Percentiles rank a stretch among this genome's conserved stretches.
These are phyloP conservation scores for Obba rivulosa DNA, from an alignment of 768 basidiomycete species.

Conservation along the genomic window DNA sequence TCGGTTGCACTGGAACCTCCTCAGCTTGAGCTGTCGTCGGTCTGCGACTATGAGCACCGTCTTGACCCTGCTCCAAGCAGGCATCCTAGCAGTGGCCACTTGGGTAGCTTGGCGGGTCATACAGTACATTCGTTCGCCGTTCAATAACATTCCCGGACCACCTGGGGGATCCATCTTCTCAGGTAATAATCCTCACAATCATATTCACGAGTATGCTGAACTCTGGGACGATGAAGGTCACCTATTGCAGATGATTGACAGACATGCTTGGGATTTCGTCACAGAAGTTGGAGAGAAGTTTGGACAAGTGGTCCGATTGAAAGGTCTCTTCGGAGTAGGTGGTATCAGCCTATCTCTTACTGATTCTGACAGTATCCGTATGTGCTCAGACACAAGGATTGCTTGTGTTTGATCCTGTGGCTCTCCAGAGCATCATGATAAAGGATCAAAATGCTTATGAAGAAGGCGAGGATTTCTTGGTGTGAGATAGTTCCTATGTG, in stretches of 20 bases:
- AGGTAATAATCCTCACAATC: background rate
- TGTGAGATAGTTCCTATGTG: constrained; percentile 1
- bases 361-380: background rate
- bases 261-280: constrained; percentile 11
- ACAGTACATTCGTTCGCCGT: background rate
- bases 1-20: too few relatives aligned
- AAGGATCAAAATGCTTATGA: constrained; percentile 11
- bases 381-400: constrained; percentile 5
- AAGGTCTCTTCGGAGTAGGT: constrained; percentile 11
- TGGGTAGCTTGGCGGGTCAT: too few relatives aligned
- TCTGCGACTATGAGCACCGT: too few relatives aligned
- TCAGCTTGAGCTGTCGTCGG: too few relatives aligned
- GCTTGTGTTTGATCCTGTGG: constrained; percentile 13
- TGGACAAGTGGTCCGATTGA: constrained; percentile 7
- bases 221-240: constrained; percentile 4
- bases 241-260: constrained; percentile 4
- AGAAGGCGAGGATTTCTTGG: constrained; percentile 4
- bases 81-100: too few relatives aligned
- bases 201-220: background rate
- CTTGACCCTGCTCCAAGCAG: too few relatives aligned
- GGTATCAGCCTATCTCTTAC: background rate
- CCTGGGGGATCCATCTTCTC: constrained; percentile 4
- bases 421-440: constrained; percentile 13
- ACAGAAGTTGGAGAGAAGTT: constrained; percentile 9
- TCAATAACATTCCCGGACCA: constrained; percentile 8